Conservation (phyloP, 768 basidiomycete species). For the Leccinellum albellum region DNA sequence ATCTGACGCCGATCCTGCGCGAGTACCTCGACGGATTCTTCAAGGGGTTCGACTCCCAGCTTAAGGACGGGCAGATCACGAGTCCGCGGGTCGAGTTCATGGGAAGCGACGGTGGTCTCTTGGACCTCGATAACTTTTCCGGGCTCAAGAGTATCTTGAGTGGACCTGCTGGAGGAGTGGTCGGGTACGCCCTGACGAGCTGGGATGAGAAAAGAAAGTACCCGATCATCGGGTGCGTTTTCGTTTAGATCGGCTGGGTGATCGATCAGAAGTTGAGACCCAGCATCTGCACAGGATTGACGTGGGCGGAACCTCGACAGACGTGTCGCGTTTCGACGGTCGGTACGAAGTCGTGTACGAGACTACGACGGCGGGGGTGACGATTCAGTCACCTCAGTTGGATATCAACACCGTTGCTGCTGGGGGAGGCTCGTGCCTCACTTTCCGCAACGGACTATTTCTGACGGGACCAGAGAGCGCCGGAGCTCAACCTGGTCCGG, state of each 20-base stretch:
- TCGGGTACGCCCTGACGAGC: conserved; percentile 86
- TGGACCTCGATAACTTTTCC: conserved; percentile 80
- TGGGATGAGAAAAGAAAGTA: conserved; percentile 71
- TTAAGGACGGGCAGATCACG: conserved; percentile 53
- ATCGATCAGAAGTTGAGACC: background rate
- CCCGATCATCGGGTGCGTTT: conserved; percentile 79
- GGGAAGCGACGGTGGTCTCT: conserved; percentile 87
- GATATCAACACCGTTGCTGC: conserved; percentile 97
- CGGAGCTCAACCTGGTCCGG: conserved; percentile 90
- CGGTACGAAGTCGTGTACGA: conserved; percentile 92
- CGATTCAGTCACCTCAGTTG: conserved; percentile 87
- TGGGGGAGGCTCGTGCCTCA: conserved; percentile 87
- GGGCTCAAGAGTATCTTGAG: conserved; percentile 92
- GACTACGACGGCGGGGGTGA: conserved; percentile 91
- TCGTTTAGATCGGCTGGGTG: background rate
- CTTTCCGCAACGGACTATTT: conserved; percentile 88
- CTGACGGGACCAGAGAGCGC: conserved; percentile 90
- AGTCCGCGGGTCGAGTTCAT: conserved; percentile 89
- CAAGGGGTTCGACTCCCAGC: conserved; percentile 73
- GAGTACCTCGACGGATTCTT: conserved; percentile 92
- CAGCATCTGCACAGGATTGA: conserved; percentile 53
- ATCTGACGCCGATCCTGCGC: conserved; percentile 84
- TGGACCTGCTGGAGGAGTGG: conserved; percentile 93
- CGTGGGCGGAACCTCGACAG: conserved; percentile 94
- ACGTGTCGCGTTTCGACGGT: conserved; percentile 91